Conservation (phyloP, 192 early-diverging fungal genomes). For the Gonapodya prolifera region DNA sequence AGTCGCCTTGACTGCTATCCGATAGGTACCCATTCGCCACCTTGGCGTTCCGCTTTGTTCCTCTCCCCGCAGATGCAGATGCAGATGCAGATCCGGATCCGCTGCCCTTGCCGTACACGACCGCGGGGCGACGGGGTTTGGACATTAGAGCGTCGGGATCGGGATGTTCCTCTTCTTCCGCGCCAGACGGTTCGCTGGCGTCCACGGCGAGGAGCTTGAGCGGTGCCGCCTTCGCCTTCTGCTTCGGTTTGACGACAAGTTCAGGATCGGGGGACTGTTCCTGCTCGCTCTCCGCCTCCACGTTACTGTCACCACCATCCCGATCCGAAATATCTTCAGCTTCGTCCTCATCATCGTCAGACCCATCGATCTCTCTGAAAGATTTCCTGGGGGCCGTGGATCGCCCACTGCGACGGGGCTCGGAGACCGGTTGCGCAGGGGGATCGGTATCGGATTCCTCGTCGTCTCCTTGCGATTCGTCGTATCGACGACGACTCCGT, state of each 20-base stretch:
- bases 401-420: background rate
- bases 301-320: background rate
- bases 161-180: background rate
- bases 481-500: background rate
- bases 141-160: background rate
- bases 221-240: no score
- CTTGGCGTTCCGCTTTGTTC: background rate
- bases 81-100: no score
- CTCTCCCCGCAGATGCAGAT: background rate
- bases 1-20: background rate
- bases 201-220: background rate
- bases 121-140: background rate
- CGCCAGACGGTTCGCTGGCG: background rate
- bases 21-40: background rate
- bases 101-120: background rate
- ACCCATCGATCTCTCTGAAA: background rate
- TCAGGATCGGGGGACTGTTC: no score
- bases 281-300: no score
- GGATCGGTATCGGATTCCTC: background rate
- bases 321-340: background rate
- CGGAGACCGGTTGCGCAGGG: background rate
- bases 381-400: background rate
- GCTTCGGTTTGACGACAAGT: no score
- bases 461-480: background rate
- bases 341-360: background rate